A percentile compares a stretch with the other conserved stretches of the same genome.
Evolutionary conservation across 169 alveolate genomes (phyloP).

Genomic region (Plasmodium ovale): DNA sequence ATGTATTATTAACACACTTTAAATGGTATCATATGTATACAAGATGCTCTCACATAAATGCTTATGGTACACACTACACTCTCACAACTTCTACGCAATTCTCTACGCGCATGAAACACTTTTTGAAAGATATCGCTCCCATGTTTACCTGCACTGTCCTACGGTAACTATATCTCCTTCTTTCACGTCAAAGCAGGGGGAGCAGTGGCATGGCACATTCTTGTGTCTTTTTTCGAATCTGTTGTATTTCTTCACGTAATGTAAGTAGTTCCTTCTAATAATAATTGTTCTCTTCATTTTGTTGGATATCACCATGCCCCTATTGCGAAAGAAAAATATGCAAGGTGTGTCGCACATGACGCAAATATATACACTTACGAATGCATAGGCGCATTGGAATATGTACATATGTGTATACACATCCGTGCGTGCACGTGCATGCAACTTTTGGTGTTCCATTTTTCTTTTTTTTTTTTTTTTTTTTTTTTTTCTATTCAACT

Average conservation of each 20-base stretch:
- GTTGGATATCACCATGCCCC: conserved; percentile 98
- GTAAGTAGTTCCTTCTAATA: conserved; percentile 98
- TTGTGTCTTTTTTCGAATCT: conserved; percentile 99
- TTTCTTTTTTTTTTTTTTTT: conserved; percentile 83
- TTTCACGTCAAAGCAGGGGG: conserved; percentile 98
- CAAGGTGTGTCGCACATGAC: neutral
- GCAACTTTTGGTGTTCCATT: neutral
- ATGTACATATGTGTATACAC: too few species aligned
- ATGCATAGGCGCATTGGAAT: neutral
- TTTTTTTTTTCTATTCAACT: neutral
- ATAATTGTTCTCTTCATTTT: conserved; percentile 99
- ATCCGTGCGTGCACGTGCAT: neutral
- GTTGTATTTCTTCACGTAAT: conserved; percentile 97
- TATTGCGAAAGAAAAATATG: conserved; percentile 38
- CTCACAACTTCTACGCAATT: neutral
- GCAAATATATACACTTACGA: conserved; percentile 5
- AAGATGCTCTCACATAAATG: too few species aligned
- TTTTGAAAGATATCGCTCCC: neutral
- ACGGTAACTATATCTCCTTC: conserved; percentile 99
- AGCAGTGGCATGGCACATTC: conserved; percentile 97
- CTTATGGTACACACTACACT: too few species aligned
- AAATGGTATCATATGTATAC: neutral
- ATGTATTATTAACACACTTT: conserved; percentile 48
- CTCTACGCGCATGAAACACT: too few species aligned
- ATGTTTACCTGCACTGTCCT: conserved; percentile 97